These are phyloP conservation scores for Podaxis sp. DNA, from an alignment of 768 basidiomycete genomes.

Conservation along the genomic window DNA sequence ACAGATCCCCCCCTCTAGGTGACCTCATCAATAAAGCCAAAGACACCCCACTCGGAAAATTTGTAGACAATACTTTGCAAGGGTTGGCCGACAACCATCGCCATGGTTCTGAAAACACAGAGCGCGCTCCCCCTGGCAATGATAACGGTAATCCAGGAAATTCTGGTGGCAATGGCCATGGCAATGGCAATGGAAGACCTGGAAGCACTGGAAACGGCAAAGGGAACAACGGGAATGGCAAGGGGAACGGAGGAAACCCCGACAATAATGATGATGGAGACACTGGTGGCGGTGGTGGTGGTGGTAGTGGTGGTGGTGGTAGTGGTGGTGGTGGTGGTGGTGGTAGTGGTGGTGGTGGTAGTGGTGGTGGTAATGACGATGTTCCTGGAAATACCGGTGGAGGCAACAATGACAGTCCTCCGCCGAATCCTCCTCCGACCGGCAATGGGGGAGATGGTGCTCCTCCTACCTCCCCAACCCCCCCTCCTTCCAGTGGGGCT, in stretches of 20 bases:
- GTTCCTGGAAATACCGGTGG: background rate
- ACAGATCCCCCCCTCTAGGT: background rate
- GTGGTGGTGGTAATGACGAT: conserved; percentile 14
- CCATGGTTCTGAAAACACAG: background rate
- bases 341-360: background rate
- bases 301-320: background rate
- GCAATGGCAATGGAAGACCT: background rate
- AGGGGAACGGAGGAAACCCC: no score
- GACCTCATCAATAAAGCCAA: no score
- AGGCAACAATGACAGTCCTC: background rate
- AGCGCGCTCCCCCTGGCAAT: background rate
- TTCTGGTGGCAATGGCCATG: background rate
- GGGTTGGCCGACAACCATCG: background rate
- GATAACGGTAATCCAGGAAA: background rate
- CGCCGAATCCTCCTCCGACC: background rate
- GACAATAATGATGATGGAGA: no score
- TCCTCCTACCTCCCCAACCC: background rate
- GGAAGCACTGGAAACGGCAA: no score
- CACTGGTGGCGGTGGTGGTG: background rate
- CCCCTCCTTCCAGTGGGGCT: background rate
- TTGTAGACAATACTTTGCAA: no score
- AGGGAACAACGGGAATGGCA: no score
- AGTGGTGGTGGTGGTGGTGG: no score
- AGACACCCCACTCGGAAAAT: no score
- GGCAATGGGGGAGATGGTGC: no score